A percentile compares a stretch with the other conserved stretches of the same genome.
Evolutionary conservation across 768 basidiomycete genomes (phyloP).

Genomic region (Leccinum truebloodii): DNA sequence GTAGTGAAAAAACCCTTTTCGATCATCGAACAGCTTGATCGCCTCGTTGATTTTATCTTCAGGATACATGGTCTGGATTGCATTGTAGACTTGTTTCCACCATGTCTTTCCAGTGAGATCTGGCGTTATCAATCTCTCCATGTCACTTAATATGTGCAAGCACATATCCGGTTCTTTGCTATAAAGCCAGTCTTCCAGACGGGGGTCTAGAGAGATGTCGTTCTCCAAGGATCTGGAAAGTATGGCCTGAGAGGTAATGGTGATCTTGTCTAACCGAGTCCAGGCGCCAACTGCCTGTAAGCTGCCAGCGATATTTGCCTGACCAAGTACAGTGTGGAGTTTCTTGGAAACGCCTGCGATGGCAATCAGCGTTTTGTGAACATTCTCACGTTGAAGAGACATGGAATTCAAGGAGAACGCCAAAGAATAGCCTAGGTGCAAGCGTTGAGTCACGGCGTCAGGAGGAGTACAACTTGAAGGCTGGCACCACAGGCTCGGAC

Average conservation of each 20-base stretch:
- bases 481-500: too few relatives aligned
- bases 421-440: too few relatives aligned
- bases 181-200: conserved; percentile 5
- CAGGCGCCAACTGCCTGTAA: too few relatives aligned
- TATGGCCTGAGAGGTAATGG: too few relatives aligned
- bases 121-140: background rate
- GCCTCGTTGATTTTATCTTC: conserved; percentile 3
- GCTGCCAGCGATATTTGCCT: too few relatives aligned
- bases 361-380: background rate
- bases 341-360: too few relatives aligned
- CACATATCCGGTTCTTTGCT: conserved; percentile 7
- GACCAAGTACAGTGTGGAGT: too few relatives aligned
- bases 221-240: too few relatives aligned
- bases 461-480: too few relatives aligned
- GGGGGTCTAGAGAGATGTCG: too few relatives aligned
- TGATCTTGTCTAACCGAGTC: too few relatives aligned
- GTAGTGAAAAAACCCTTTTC: conserved; percentile 1
- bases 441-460: too few relatives aligned
- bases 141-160: conserved; percentile 4
- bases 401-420: background rate
- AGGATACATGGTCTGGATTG: background rate
- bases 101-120: background rate
- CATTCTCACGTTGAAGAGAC: background rate
- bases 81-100: background rate
- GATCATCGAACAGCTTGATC: conserved; percentile 5